phyloP scores from a whole-genome alignment of 2,329 filamentous ascomycete genomes.

The Aspergillus sp. region DNA sequence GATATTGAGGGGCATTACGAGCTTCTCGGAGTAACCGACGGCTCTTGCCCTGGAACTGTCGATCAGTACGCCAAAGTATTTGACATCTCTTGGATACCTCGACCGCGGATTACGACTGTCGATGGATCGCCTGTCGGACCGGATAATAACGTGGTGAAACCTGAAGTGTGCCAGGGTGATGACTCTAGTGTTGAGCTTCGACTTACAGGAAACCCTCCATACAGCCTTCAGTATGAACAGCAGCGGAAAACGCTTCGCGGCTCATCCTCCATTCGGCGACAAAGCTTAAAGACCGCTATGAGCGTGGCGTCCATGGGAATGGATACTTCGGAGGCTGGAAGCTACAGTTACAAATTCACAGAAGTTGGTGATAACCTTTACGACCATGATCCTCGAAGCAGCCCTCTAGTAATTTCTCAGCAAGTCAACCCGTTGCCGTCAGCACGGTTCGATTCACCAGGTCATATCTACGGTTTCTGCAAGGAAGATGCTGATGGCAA shows the following conservation, averaged over 20 bases:
- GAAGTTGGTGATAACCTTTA: conserved; percentile 82
- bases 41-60: conserved; percentile 72
- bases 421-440: conserved; percentile 76
- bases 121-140: conserved; percentile 42
- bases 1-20: conserved; percentile 68
- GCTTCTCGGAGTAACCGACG: conserved; percentile 69
- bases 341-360: conserved; percentile 79
- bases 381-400: conserved; percentile 61
- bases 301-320: conserved; percentile 72
- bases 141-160: conserved; percentile 58
- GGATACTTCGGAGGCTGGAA: conserved; percentile 75
- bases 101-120: conserved; percentile 64
- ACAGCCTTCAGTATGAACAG: conserved; percentile 73
- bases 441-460: conserved; percentile 74
- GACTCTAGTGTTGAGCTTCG: conserved; percentile 80
- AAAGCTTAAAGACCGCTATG: conserved; percentile 69
- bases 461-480: conserved; percentile 93
- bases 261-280: conserved; percentile 57
- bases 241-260: conserved; percentile 63
- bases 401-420: conserved; percentile 67
- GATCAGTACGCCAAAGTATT: conserved; percentile 69
- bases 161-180: conserved; percentile 87
- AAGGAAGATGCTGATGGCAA: conserved; percentile 74
- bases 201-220: conserved; percentile 75
- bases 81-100: conserved; percentile 74